Base-by-base conservation (phyloP, 495 filamentous ascomycete species). In the Aspergillus heteromorphus region DNA sequence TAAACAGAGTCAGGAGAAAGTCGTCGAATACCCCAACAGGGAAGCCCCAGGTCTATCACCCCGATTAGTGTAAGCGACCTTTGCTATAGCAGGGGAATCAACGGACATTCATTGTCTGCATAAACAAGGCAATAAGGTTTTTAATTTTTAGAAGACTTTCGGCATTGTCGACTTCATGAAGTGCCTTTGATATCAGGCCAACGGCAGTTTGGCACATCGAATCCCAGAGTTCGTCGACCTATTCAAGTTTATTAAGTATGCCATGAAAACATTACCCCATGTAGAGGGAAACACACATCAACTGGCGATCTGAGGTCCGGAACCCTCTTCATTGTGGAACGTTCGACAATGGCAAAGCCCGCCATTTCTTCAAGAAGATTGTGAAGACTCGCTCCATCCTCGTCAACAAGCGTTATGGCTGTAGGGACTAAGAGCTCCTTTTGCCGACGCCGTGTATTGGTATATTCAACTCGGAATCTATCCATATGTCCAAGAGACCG, bases 161-260 rank as follows among this genome's bases (percentile, higher is more conserved):
- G 8, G 91, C 89, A 63, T 92, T 90, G 25, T 85, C 84, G 36
- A 97, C 83, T 21, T 85, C 82, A 29, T 79, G 74, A 7, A 97
- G 72, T 10, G 91, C 87, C 56, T 82, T 87, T 0, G 84, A 83
- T 57, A 95, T 92, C 31, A 96, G 74, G 19, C 74, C 79, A 51
- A 96, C 88, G 5, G 90, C 87, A 19, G 83, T 83, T 62, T 95
- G 88, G 62, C 92, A 97, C 90, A 97, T 92, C 0, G 92, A 96
- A 64, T 97, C 92, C 93, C 93, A 99, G 6, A 99, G 79, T 66
- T 96, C 92, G 63, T 97, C 92, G 47, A 96, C 87, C 88, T 92
- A 55, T 21, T 40, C 10, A 11, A 16, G 40, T 19, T 23, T 42
- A 43, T 50, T 34, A 58, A 55, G 40, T 20, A 42, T 13, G 40